Evolutionary conservation across 1,284 basidiomycete genomes (phyloP).

Genomic region (Phaffia rhodozyma): DNA sequence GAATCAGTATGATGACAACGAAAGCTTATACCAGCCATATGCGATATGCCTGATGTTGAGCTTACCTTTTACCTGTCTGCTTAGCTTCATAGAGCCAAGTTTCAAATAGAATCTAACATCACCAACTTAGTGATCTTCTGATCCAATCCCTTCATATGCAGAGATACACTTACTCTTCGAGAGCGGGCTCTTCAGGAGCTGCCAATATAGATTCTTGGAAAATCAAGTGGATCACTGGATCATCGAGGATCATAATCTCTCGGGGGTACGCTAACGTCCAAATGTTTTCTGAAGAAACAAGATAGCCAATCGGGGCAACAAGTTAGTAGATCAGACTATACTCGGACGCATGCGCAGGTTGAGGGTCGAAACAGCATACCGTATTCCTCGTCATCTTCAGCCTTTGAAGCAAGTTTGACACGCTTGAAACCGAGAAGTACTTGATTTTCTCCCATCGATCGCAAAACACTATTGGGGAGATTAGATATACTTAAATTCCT

Average conservation of each 20-base stretch:
- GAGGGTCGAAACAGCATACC: constrained; percentile 49
- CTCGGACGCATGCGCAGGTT: constrained; percentile 39
- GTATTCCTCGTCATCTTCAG: constrained; percentile 48
- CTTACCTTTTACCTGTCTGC: background rate
- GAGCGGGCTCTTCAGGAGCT: constrained; percentile 79
- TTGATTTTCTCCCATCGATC: background rate
- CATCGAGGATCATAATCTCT: constrained; percentile 66
- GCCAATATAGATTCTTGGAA: constrained; percentile 51
- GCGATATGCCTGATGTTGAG: too few relatives aligned
- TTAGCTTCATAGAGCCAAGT: constrained; percentile 38
- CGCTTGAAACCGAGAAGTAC: constrained; percentile 8
- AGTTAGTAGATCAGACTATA: background rate
- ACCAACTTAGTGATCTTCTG: background rate
- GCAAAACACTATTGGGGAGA: constrained; percentile 2
- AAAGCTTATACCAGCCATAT: too few relatives aligned
- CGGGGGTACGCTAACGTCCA: background rate
- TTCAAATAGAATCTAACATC: constrained; percentile 49
- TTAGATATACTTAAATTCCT: constrained; percentile 6
- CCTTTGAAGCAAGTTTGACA: background rate
- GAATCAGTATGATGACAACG: too few relatives aligned
- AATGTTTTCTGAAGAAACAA: background rate
- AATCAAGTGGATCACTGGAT: constrained; percentile 58
- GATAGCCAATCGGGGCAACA: background rate
- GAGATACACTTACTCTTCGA: constrained; percentile 46
- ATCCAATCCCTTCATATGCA: background rate